Evolutionary conservation across 108 stramenopile species (phyloP).

Genomic region (Pseudonitzschia delicatissima): DNA sequence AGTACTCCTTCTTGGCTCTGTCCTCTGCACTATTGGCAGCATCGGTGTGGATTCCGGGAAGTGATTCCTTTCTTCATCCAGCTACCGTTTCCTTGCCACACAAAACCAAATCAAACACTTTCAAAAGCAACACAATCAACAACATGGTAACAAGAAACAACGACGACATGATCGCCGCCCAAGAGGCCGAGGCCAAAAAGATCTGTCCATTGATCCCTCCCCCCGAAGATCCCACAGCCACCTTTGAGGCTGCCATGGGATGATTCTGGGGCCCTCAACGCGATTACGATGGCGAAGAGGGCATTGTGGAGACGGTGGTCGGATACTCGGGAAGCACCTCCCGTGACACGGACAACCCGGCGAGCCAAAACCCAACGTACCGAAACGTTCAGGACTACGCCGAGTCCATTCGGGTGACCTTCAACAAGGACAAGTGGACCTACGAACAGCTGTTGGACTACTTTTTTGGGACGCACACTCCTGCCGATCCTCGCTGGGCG

Average conservation of each 20-base stretch:
- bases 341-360: slow-evolving; percentile 3
- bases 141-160: background rate
- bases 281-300: slow-evolving; percentile 39
- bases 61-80: no score
- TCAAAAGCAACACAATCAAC: background rate
- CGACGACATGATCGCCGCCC: slow-evolving; percentile 6
- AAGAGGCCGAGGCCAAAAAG: background rate
- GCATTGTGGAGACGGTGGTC: slow-evolving; percentile 34
- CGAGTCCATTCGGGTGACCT: slow-evolving; percentile 36
- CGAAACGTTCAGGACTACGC: slow-evolving; percentile 43
- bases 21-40: no score
- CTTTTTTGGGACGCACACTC: slow-evolving; percentile 32
- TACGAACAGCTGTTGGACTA: slow-evolving; percentile 29
- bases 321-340: slow-evolving; percentile 37
- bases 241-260: slow-evolving; percentile 41
- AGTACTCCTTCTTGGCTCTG: no score
- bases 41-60: no score
- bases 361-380: slow-evolving; percentile 34
- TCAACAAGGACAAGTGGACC: slow-evolving; percentile 20
- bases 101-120: no score
- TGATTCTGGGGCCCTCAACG: slow-evolving; percentile 60
- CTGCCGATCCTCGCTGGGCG: slow-evolving; percentile 35
- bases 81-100: no score
- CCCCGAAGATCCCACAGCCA: slow-evolving; percentile 14
- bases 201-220: slow-evolving; percentile 34